phyloP scores from a whole-genome alignment of 164 flowering plant genomes.

The Malania oleifera region DNA sequence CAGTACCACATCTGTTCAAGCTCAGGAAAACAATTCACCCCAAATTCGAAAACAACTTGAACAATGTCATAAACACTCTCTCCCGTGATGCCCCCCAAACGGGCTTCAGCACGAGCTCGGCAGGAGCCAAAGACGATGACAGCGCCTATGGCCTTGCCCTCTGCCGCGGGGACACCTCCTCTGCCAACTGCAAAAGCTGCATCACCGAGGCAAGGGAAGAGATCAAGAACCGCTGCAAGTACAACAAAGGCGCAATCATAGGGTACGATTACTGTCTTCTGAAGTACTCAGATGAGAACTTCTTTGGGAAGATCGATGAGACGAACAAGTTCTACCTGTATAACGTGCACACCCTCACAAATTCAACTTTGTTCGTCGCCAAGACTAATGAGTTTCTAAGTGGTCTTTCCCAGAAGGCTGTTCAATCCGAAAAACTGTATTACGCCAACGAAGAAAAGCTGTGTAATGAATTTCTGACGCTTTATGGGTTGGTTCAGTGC shows the following conservation, averaged over 20 bases:
- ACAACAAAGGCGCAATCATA: constrained; percentile 27
- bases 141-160: constrained; percentile 25
- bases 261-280: constrained; percentile 20
- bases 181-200: constrained; percentile 32
- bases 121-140: no score
- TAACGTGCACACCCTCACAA: neutral
- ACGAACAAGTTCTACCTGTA: neutral
- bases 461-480: constrained; percentile 13
- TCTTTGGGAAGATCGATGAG: neutral
- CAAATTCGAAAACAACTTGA: constrained; percentile 20
- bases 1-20: no score
- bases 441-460: constrained; percentile 26
- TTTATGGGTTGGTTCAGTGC: constrained; percentile 24
- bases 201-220: constrained; percentile 19
- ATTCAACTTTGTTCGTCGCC: neutral
- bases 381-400: neutral
- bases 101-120: constrained; percentile 20
- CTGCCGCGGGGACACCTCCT: constrained; percentile 42
- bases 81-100: constrained; percentile 19
- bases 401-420: neutral
- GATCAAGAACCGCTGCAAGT: constrained; percentile 28
- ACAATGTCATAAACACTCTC: constrained; percentile 19
- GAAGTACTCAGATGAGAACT: neutral
- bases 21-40: constrained; percentile 12
- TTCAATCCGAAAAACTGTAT: constrained; percentile 6